Conservation (phyloP, 108 stramenopile species). For the Craspedostauros australis region DNA sequence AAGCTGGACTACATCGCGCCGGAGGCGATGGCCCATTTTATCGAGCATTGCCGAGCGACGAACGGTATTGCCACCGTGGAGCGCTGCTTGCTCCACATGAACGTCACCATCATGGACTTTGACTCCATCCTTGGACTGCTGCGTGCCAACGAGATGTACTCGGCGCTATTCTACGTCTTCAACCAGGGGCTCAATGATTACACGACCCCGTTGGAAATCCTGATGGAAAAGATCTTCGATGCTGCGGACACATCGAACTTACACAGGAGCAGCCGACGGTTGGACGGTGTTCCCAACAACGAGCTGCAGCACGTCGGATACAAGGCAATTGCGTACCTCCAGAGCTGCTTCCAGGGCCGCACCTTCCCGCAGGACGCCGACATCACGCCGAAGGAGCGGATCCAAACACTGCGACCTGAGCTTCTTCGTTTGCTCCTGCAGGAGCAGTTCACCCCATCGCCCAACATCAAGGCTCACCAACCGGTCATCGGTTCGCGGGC, state of each 20-base stretch:
- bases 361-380: constrained; percentile 54
- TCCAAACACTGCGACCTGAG: constrained; percentile 34
- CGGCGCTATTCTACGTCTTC: constrained; percentile 77
- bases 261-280: constrained; percentile 13
- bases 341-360: constrained; percentile 61
- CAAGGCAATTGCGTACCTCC: constrained; percentile 72
- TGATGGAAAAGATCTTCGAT: constrained; percentile 63
- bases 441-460: constrained; percentile 21
- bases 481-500: constrained; percentile 39
- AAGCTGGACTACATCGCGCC: constrained; percentile 82
- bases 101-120: constrained; percentile 84
- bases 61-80: constrained; percentile 81
- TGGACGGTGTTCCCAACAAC: constrained; percentile 36
- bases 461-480: constrained; percentile 2
- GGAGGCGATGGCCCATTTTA: constrained; percentile 75
- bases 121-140: constrained; percentile 72
- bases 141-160: constrained; percentile 65
- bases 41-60: constrained; percentile 70
- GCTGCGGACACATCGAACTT: constrained; percentile 37
- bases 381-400: constrained; percentile 34
- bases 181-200: constrained; percentile 76
- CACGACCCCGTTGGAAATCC: constrained; percentile 62
- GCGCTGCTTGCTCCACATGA: constrained; percentile 85
- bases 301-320: constrained; percentile 55
- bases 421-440: constrained; percentile 46